phyloP scores from a whole-genome alignment of 148 eudicot species.

The Fagopyrum tataricum region DNA sequence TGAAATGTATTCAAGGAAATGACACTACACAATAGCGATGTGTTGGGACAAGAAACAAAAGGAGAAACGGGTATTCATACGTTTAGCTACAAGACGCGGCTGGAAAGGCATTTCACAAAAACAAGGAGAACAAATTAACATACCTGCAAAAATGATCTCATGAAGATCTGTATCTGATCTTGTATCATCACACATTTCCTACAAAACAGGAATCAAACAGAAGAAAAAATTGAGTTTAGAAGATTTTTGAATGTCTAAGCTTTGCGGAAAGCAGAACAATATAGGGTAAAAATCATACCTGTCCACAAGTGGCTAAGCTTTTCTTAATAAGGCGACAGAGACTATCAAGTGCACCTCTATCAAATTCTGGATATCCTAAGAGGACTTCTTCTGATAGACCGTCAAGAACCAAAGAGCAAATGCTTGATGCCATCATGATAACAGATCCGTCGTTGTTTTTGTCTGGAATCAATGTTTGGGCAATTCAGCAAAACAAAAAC shows the following conservation, averaged over 20 bases:
- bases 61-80: neutral
- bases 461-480: conserved; percentile 28
- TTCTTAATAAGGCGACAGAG: conserved; percentile 51
- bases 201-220: conserved; percentile 9
- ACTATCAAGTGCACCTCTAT: conserved; percentile 24
- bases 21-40: neutral
- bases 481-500: neutral
- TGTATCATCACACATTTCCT: conserved; percentile 35
- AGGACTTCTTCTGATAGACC: conserved; percentile 66
- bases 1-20: neutral
- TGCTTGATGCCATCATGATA: conserved; percentile 86
- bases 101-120: too few relatives aligned
- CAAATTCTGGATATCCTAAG: conserved; percentile 42
- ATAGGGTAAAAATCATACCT: conserved; percentile 34
- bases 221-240: neutral
- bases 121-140: conserved; percentile 11
- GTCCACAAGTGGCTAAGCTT: conserved; percentile 44
- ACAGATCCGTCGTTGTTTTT: conserved; percentile 34
- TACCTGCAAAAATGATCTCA: conserved; percentile 61
- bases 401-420: conserved; percentile 67
- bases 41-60: neutral
- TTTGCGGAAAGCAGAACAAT: neutral
- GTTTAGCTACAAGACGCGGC: too few relatives aligned
- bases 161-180: conserved; percentile 66
- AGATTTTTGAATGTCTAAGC: neutral